Conservation (phyloP, 2,329 filamentous ascomycete genomes). For the Diaporthe capsici region DNA sequence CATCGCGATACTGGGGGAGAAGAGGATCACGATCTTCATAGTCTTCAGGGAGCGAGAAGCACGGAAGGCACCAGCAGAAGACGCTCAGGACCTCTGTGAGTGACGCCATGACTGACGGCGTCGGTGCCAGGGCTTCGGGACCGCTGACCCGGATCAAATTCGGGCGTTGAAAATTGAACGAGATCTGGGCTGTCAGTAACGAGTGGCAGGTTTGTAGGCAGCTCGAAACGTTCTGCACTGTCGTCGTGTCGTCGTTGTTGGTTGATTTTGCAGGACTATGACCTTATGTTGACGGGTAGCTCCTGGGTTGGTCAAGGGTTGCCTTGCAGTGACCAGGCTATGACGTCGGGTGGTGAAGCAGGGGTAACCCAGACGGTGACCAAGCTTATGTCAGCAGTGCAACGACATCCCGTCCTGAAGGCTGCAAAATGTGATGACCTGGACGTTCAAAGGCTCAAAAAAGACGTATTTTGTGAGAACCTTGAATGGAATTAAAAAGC, state of each 20-base stretch:
- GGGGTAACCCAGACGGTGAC: neutral
- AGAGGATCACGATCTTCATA: slow-evolving; percentile 81
- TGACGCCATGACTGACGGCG: slow-evolving; percentile 32
- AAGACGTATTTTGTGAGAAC: neutral
- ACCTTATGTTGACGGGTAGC: slow-evolving; percentile 1
- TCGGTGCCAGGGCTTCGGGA: neutral
- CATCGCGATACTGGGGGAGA: slow-evolving; percentile 85
- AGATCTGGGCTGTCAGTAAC: accelerated
- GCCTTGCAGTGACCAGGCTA: slow-evolving; percentile 19
- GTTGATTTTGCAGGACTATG: neutral
- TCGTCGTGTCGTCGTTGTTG: neutral
- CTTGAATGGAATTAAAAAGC: neutral
- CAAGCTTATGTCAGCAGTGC: slow-evolving; percentile 25
- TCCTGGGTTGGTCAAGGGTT: neutral
- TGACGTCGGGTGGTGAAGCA: slow-evolving; percentile 20
- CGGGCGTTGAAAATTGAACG: no score
- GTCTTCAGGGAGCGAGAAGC: slow-evolving; percentile 71
- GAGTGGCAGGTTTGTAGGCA: neutral
- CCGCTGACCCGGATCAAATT: no score
- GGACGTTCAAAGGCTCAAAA: neutral
- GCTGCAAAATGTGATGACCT: neutral
- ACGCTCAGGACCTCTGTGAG: slow-evolving; percentile 39
- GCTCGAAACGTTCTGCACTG: neutral
- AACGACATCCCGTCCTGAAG: slow-evolving; percentile 9
- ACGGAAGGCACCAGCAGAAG: slow-evolving; percentile 68